Evolutionary conservation across 2,329 filamentous ascomycete species (phyloP).

Genomic region (Trichoderma oligosporum): DNA sequence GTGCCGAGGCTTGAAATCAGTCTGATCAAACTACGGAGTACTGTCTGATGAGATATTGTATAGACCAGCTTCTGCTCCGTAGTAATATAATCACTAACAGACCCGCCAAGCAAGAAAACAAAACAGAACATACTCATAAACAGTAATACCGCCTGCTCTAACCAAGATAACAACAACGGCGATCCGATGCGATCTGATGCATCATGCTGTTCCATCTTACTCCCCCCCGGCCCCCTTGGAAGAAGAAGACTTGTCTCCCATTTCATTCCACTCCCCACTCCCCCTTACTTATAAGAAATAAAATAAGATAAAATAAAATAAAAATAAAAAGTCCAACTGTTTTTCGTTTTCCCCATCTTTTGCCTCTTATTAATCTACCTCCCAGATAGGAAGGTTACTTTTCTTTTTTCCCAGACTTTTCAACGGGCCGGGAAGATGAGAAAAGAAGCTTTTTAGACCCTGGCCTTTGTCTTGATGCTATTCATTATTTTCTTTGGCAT

Average conservation of each 20-base stretch:
- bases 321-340: not conserved
- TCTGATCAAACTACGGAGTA: too few species aligned
- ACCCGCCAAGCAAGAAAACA: conserved; percentile 2
- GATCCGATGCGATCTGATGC: conserved; percentile 20
- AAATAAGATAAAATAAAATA: not conserved
- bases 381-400: not conserved
- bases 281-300: not conserved
- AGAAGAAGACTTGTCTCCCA: not conserved
- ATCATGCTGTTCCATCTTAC: conserved; percentile 1
- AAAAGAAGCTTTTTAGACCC: conserved; percentile 11
- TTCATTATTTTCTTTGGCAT: too few species aligned
- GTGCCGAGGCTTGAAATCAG: too few species aligned
- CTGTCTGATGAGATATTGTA: too few species aligned
- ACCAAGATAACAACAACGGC: conserved; percentile 13
- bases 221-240: not conserved
- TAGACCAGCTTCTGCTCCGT: too few species aligned
- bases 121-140: conserved; percentile 3
- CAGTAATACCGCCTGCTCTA: too few species aligned
- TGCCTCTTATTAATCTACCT: conserved; percentile 2
- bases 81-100: not conserved
- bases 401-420: not conserved
- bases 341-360: too few species aligned
- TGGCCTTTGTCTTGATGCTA: too few species aligned
- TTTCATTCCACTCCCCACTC: not conserved
- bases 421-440: not conserved